A percentile compares a stretch with the other conserved stretches of the same genome.
phyloP scores from a whole-genome alignment of 1,284 basidiomycete species.

The Sanghuangporus baumii region DNA sequence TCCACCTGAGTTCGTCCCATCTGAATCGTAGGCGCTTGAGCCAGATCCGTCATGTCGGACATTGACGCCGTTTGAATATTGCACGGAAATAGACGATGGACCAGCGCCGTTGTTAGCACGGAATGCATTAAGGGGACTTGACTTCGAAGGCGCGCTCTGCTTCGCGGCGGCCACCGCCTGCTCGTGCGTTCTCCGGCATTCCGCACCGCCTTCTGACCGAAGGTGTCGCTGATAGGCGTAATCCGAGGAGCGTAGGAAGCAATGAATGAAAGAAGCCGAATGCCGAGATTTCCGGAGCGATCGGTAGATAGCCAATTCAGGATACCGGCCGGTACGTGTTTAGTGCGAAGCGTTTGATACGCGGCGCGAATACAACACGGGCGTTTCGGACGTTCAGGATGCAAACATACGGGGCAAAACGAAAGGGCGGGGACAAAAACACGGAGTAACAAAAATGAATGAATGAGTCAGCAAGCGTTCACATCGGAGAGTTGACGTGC shows the following conservation, averaged over 20 bases:
- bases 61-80: neutral
- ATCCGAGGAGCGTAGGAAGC: neutral
- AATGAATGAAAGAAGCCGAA: neutral
- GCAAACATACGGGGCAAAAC: neutral
- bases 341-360: neutral
- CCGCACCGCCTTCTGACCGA: constrained; percentile 75
- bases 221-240: constrained; percentile 26
- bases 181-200: constrained; percentile 48
- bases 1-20: constrained; percentile 3
- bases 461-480: constrained; percentile 15
- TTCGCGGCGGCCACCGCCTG: constrained; percentile 6
- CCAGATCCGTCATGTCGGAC: constrained; percentile 7
- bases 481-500: constrained; percentile 1
- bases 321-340: neutral
- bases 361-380: constrained; percentile 1
- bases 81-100: neutral
- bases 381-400: neutral
- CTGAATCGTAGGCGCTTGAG: constrained; percentile 16
- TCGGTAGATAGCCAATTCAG: neutral
- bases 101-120: constrained; percentile 2
- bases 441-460: constrained; percentile 16
- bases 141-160: neutral
- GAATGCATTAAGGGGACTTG: neutral
- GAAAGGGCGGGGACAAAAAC: neutral
- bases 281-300: neutral